phyloP scores from a whole-genome alignment of 192 early-diverging fungal species.

The Rhizoclosmatium globosum region DNA sequence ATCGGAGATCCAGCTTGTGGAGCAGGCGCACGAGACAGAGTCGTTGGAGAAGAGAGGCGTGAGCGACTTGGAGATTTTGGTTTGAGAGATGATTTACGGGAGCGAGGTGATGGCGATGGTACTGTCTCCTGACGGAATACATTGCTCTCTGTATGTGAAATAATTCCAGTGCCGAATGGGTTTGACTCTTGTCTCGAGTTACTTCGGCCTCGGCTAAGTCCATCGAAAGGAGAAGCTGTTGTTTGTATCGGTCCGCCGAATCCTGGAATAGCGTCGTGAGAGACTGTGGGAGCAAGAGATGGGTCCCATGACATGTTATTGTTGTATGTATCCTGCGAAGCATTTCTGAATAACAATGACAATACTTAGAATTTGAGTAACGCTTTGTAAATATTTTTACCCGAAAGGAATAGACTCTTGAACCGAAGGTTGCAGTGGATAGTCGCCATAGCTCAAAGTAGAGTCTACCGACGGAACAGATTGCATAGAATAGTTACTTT shows the following conservation, averaged over 20 bases:
- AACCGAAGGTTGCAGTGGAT: too few relatives aligned
- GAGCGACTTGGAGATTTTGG: neutral
- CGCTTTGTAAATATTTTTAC: too few relatives aligned
- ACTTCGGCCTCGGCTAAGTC: neutral
- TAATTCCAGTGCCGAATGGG: neutral
- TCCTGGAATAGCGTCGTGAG: constrained; percentile 15
- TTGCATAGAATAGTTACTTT: neutral
- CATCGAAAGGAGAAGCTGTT: neutral
- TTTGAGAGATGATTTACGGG: neutral
- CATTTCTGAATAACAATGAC: neutral
- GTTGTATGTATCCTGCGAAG: neutral
- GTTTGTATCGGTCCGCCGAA: neutral
- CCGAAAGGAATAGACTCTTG: too few relatives aligned
- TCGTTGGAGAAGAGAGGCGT: neutral
- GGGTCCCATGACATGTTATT: constrained; percentile 11
- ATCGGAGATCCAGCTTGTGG: neutral
- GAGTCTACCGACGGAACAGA: neutral
- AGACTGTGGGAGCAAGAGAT: neutral
- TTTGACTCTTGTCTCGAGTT: neutral
- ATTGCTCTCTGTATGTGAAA: neutral
- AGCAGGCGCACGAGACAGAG: neutral
- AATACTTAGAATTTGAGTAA: neutral
- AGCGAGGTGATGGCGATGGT: neutral
- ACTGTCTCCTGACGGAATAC: neutral
- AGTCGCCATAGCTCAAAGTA: neutral